Conservation (phyloP, 495 filamentous ascomycete species). For the Talaromyces ruber region DNA sequence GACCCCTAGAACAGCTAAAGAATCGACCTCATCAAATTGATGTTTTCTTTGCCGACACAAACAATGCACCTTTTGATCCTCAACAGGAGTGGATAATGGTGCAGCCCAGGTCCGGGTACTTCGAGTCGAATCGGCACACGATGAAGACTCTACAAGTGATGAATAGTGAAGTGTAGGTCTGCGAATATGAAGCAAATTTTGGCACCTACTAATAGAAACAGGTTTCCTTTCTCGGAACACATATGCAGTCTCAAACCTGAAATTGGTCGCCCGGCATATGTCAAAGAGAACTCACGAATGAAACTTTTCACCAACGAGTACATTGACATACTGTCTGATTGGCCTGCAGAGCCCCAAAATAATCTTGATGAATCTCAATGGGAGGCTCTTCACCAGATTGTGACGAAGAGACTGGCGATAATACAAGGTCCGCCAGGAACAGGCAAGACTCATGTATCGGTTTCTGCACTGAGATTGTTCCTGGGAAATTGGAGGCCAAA, state of each 20-base stretch:
- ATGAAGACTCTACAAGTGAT: constrained; percentile 69
- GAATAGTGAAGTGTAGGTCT: constrained; percentile 46
- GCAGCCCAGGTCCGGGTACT: constrained; percentile 62
- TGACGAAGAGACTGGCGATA: constrained; percentile 67
- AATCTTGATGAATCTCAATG: constrained; percentile 64
- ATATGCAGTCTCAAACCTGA: constrained; percentile 43
- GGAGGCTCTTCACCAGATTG: constrained; percentile 55
- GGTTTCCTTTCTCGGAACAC: constrained; percentile 55
- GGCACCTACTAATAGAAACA: constrained; percentile 20
- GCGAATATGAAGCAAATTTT: constrained; percentile 23
- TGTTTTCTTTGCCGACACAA: constrained; percentile 55
- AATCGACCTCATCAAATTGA: constrained; percentile 66
- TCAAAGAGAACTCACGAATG: constrained; percentile 31
- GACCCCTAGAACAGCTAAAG: constrained; percentile 52
- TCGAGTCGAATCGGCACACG: constrained; percentile 63
- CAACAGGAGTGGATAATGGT: constrained; percentile 69
- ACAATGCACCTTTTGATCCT: constrained; percentile 61
- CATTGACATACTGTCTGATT: constrained; percentile 38
- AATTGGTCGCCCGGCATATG: constrained; percentile 40
- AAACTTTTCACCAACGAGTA: constrained; percentile 36
- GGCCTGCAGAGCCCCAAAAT: constrained; percentile 39
- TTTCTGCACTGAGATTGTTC: constrained; percentile 60
- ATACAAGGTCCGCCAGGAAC: constrained; percentile 90
- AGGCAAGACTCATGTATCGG: constrained; percentile 76
- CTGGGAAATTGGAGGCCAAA: constrained; percentile 49